These are phyloP conservation scores for Geotrichum phurueaensis DNA, from an alignment of 1,139 yeast species.

Conservation along the genomic window DNA sequence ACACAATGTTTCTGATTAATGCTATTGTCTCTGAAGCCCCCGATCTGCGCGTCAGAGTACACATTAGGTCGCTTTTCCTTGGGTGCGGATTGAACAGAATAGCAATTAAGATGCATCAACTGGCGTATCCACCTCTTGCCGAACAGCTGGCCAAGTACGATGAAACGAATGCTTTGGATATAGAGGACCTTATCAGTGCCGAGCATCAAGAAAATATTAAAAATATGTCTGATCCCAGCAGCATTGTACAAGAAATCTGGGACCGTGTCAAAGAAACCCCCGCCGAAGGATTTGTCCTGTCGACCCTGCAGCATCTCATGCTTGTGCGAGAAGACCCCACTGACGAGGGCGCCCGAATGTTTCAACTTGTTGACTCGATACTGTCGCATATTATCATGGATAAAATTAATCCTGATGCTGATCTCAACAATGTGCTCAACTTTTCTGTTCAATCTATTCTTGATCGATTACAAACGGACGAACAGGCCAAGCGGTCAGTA, in stretches of 20 bases:
- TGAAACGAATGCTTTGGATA: conserved; percentile 64
- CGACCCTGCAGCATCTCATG: conserved; percentile 83
- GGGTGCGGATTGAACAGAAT: conserved; percentile 70
- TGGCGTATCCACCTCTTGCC: conserved; percentile 58
- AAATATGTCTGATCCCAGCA: conserved; percentile 56
- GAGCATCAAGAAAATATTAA: conserved; percentile 51
- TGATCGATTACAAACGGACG: conserved; percentile 80
- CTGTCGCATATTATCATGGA: conserved; percentile 71
- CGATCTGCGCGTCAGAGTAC: conserved; percentile 63
- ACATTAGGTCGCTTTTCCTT: conserved; percentile 67
- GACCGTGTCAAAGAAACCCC: conserved; percentile 64
- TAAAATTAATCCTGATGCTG: conserved; percentile 45
- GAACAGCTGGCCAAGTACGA: conserved; percentile 63
- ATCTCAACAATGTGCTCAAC: conserved; percentile 70
- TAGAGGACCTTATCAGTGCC: conserved; percentile 53
- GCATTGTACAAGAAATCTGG: conserved; percentile 49
- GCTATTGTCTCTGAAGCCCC: conserved; percentile 59
- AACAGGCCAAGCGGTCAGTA: conserved; percentile 74
- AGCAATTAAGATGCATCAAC: conserved; percentile 52
- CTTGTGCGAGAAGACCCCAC: conserved; percentile 42
- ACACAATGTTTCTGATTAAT: conserved; percentile 71
- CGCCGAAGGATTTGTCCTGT: conserved; percentile 59
- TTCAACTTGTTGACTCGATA: conserved; percentile 75
- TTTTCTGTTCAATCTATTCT: conserved; percentile 75
- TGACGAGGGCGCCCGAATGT: conserved; percentile 67